A percentile compares a stretch with the other conserved stretches of the same genome.
Evolutionary conservation across 176 grass and related monocot genomes (phyloP).

Genomic region (Carex scoparia): DNA sequence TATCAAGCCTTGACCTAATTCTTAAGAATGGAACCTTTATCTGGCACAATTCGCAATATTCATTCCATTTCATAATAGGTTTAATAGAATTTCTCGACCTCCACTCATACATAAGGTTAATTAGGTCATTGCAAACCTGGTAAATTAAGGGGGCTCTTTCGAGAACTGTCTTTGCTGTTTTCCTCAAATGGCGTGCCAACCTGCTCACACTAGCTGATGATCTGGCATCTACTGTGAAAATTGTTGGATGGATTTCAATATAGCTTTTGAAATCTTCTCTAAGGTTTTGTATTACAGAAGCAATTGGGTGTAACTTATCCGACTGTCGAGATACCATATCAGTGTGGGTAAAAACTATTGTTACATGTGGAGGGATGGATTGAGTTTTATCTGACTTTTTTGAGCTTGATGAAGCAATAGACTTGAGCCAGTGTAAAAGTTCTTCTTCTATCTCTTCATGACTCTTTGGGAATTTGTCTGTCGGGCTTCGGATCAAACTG

Average conservation of each 20-base stretch:
- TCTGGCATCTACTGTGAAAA: slow-evolving; percentile 85
- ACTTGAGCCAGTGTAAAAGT: slow-evolving; percentile 76
- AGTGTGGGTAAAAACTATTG: slow-evolving; percentile 69
- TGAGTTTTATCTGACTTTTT: slow-evolving; percentile 11
- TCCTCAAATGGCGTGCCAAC: slow-evolving; percentile 56
- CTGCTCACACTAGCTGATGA: slow-evolving; percentile 68
- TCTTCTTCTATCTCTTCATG: slow-evolving; percentile 66
- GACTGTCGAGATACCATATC: slow-evolving; percentile 59
- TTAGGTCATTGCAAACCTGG: slow-evolving; percentile 71
- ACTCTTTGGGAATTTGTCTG: slow-evolving; percentile 55
- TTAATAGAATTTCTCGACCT: slow-evolving; percentile 55
- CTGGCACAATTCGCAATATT: slow-evolving; percentile 81
- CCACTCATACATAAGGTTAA: slow-evolving; percentile 60
- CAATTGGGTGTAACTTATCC: slow-evolving; percentile 51
- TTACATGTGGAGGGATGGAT: slow-evolving; percentile 46
- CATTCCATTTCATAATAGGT: slow-evolving; percentile 61
- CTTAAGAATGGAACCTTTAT: slow-evolving; percentile 55
- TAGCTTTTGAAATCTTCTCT: slow-evolving; percentile 70
- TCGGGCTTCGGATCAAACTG: slow-evolving; percentile 54
- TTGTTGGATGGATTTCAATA: slow-evolving; percentile 79
- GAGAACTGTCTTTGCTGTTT: slow-evolving; percentile 62
- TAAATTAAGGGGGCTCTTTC: slow-evolving; percentile 70
- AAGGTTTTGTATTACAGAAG: slow-evolving; percentile 55
- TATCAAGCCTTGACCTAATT: slow-evolving; percentile 71
- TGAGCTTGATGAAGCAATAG: slow-evolving; percentile 42